Percentiles rank a stretch among this genome's conserved stretches.
Evolutionary conservation across 371 early-diverging fungal genomes (phyloP).

Genomic region (Rhizopus microsporus): DNA sequence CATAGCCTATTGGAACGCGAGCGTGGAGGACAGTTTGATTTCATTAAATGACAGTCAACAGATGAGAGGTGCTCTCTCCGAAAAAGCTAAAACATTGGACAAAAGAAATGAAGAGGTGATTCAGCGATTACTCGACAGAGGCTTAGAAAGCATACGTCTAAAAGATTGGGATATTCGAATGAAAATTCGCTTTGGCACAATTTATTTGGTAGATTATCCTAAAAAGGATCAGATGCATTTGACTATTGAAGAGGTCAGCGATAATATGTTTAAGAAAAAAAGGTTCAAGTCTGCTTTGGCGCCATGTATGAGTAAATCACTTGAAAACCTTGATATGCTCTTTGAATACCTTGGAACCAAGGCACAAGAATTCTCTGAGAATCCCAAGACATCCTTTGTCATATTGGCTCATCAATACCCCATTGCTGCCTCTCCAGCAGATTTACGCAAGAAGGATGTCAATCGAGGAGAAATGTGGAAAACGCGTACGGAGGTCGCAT

Average conservation of each 20-base stretch:
- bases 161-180: constrained; percentile 43
- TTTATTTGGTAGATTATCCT: constrained; percentile 28
- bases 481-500: constrained; percentile 22
- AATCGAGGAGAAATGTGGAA: constrained; percentile 23
- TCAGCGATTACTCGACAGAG: constrained; percentile 20
- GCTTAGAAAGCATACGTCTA: constrained; percentile 42
- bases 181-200: constrained; percentile 48
- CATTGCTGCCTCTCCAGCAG: constrained; percentile 1
- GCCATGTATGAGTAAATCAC: constrained; percentile 27
- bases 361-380: constrained; percentile 24
- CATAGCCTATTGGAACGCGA: too few relatives aligned
- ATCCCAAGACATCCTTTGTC: constrained; percentile 25
- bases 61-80: constrained; percentile 12
- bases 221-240: constrained; percentile 8
- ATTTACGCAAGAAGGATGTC: constrained; percentile 2
- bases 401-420: constrained; percentile 30
- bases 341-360: constrained; percentile 18
- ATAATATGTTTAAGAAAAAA: constrained; percentile 19
- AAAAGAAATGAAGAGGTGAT: constrained; percentile 25
- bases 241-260: constrained; percentile 21
- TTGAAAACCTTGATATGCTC: constrained; percentile 6
- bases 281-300: constrained; percentile 27
- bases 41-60: not conserved
- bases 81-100: constrained; percentile 13
- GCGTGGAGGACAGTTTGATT: not conserved